Conservation (phyloP, 2,329 filamentous ascomycete species). For the Fusarium sp. region DNA sequence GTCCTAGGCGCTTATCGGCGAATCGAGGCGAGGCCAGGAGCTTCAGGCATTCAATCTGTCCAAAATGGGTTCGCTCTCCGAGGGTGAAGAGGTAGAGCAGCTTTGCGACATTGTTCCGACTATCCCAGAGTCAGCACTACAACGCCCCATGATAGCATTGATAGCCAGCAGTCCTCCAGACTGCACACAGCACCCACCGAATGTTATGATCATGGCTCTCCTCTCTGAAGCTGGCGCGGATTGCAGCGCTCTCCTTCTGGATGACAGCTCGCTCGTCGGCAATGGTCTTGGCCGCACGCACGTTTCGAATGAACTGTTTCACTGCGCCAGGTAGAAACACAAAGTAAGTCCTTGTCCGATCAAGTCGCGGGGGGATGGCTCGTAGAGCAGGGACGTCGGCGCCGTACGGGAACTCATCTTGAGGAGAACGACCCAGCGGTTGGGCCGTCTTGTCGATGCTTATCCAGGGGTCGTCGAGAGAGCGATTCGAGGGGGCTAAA, state of each 20-base stretch:
- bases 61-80: slow-evolving; percentile 97
- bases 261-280: slow-evolving; percentile 98
- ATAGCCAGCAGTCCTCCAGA: background rate
- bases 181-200: slow-evolving; percentile 69
- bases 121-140: slow-evolving; percentile 53
- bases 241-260: slow-evolving; percentile 98
- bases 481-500: slow-evolving; percentile 18
- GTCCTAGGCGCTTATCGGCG: slow-evolving; percentile 95
- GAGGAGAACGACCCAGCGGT: slow-evolving; percentile 47
- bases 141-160: background rate
- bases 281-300: slow-evolving; percentile 97
- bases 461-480: slow-evolving; percentile 40
- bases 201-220: slow-evolving; percentile 93
- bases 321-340: slow-evolving; percentile 65
- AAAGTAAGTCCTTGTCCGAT: slow-evolving; percentile 23
- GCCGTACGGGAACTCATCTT: slow-evolving; percentile 57
- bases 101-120: slow-evolving; percentile 99
- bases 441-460: slow-evolving; percentile 46
- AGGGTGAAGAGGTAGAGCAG: slow-evolving; percentile 98
- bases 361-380: slow-evolving; percentile 4
- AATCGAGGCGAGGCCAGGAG: slow-evolving; percentile 96
- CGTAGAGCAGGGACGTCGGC: slow-evolving; percentile 16
- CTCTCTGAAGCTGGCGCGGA: slow-evolving; percentile 96
- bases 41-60: slow-evolving; percentile 99
- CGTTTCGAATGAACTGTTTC: slow-evolving; percentile 99